Evolutionary conservation across 2,329 filamentous ascomycete genomes (phyloP).

Genomic region (Beauveria sp.): DNA sequence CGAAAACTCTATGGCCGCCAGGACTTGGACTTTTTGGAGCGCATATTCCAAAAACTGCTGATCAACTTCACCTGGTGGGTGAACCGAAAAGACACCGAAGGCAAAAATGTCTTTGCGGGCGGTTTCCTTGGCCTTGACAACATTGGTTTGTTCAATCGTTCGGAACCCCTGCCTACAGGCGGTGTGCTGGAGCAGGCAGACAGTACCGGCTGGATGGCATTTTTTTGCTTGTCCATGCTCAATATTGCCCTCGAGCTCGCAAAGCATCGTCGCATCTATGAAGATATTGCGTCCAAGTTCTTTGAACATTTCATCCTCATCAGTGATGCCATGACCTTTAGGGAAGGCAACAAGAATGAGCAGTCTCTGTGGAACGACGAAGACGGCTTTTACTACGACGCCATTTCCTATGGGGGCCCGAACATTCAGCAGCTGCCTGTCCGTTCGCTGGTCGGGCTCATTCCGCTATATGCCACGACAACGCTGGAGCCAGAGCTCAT

Average conservation of each 20-base stretch:
- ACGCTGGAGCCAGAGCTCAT: constrained; percentile 92
- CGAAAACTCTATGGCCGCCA: constrained; percentile 93
- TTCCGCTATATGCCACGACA: constrained; percentile 84
- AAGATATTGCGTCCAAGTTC: constrained; percentile 96
- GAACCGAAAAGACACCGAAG: constrained; percentile 87
- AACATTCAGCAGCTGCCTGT: constrained; percentile 91
- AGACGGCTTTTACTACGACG: constrained; percentile 97
- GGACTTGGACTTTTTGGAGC: constrained; percentile 90
- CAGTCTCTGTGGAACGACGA: constrained; percentile 93
- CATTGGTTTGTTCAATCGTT: constrained; percentile 95
- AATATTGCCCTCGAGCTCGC: constrained; percentile 94
- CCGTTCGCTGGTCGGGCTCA: constrained; percentile 84
- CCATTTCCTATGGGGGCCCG: constrained; percentile 90
- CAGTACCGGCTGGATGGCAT: constrained; percentile 98
- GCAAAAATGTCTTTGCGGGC: constrained; percentile 96
- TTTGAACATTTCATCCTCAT: constrained; percentile 99
- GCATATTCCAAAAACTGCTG: constrained; percentile 91
- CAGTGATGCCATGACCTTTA: constrained; percentile 92
- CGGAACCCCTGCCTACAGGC: constrained; percentile 86
- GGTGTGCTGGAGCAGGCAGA: constrained; percentile 93
- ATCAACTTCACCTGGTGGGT: constrained; percentile 99
- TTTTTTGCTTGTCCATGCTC: constrained; percentile 93
- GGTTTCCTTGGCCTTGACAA: constrained; percentile 95
- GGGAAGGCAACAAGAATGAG: constrained; percentile 59
- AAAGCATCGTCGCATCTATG: constrained; percentile 90